Conservation (phyloP, 139 green algal genomes). For the Closterium sp. region DNA sequence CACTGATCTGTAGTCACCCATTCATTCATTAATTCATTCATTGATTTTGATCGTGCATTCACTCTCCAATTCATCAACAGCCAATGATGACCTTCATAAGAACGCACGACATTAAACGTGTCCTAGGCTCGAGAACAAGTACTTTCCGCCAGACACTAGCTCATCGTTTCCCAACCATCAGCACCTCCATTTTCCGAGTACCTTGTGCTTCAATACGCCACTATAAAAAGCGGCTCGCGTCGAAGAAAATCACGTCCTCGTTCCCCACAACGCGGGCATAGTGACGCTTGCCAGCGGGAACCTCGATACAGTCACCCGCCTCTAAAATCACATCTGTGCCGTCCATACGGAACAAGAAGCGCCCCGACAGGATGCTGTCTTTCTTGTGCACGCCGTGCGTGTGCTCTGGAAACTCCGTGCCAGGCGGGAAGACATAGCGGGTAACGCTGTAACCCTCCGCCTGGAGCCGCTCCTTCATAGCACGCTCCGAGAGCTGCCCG, state of each 20-base stretch:
- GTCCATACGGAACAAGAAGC: slow-evolving; percentile 15
- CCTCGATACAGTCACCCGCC: background rate
- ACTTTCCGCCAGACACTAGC: too few species aligned
- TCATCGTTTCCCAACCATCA: too few species aligned
- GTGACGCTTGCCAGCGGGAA: slow-evolving; percentile 4
- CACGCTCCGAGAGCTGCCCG: background rate
- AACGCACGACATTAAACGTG: too few species aligned
- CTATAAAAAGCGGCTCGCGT: background rate
- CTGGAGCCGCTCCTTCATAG: slow-evolving; percentile 3
- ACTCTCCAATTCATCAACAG: too few species aligned
- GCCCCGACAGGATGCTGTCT: background rate
- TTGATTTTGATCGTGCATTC: background rate
- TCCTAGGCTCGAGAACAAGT: too few species aligned
- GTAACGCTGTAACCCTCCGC: background rate
- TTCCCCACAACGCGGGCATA: slow-evolving; percentile 4
- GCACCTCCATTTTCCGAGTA: too few species aligned
- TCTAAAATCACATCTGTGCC: background rate
- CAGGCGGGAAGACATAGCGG: slow-evolving; percentile 1
- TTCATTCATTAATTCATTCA: background rate
- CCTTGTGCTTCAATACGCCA: too few species aligned
- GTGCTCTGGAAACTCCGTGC: slow-evolving; percentile 10
- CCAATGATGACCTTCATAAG: too few species aligned
- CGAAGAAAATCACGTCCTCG: background rate
- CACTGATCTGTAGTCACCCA: background rate
- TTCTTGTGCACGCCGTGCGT: slow-evolving; percentile 18